phyloP scores from a whole-genome alignment of 495 filamentous ascomycete species.

The Penicillium longicatenatum region DNA sequence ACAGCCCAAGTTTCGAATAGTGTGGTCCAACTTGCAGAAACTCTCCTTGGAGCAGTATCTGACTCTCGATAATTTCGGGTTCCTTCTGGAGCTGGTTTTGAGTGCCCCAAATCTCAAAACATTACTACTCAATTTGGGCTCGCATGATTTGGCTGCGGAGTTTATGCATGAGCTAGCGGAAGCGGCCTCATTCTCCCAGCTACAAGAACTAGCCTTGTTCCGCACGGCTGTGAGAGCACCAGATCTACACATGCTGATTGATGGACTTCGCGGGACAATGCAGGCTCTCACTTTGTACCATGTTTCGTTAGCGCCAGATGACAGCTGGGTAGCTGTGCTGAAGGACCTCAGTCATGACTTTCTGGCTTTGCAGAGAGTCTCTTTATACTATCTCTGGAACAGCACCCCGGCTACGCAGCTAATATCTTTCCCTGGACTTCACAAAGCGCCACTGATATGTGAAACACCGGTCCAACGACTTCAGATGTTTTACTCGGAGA shows the following conservation, averaged over 20 bases:
- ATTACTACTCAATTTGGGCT: constrained; percentile 27
- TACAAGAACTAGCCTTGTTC: constrained; percentile 28
- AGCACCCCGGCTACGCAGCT: constrained; percentile 20
- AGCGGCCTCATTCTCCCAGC: constrained; percentile 17
- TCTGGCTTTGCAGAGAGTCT: constrained; percentile 17
- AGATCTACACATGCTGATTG: constrained; percentile 24
- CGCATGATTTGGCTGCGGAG: constrained; percentile 27
- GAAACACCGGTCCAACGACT: constrained; percentile 14
- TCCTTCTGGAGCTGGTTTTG: constrained; percentile 30
- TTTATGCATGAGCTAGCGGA: constrained; percentile 33
- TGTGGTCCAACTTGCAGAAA: constrained; percentile 29
- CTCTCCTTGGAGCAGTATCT: constrained; percentile 32
- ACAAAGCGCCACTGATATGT: constrained; percentile 14
- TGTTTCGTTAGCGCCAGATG: constrained; percentile 20
- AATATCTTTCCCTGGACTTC: constrained; percentile 25
- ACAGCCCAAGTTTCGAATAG: constrained; percentile 26
- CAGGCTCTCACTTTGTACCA: constrained; percentile 23
- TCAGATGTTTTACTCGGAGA: constrained; percentile 26
- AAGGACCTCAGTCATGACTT: constrained; percentile 18
- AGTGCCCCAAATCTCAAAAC: constrained; percentile 27
- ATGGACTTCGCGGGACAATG: constrained; percentile 14
- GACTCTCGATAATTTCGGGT: constrained; percentile 31
- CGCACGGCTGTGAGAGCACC: constrained; percentile 18
- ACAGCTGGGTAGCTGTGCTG: constrained; percentile 21
- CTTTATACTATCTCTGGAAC: constrained; percentile 30